Evolutionary conservation across 129 eudicot genomes (phyloP).

Genomic region (Dittrichia graveolens): DNA sequence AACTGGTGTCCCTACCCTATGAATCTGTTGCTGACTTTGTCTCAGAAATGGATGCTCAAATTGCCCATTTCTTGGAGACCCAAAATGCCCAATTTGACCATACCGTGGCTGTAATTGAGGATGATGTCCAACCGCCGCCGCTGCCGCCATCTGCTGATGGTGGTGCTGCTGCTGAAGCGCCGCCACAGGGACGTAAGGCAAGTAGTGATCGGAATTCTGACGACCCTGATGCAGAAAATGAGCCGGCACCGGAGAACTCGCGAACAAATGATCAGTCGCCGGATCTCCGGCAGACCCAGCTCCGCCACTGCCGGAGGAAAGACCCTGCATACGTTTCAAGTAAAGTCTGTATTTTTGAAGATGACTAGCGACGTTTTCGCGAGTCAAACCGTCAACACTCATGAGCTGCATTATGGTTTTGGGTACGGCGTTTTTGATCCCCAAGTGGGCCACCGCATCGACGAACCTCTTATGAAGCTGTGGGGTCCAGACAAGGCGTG

Average conservation of each 20-base stretch:
- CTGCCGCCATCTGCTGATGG: conserved; percentile 65
- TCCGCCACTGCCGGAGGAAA: conserved; percentile 46
- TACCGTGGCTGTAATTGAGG: conserved; percentile 42
- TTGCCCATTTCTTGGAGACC: conserved; percentile 68
- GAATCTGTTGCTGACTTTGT: conserved; percentile 58
- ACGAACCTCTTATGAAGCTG: conserved; percentile 92
- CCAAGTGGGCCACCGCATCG: conserved; percentile 92
- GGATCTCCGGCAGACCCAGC: conserved; percentile 53
- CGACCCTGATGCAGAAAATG: conserved; percentile 70
- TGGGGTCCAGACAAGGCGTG: conserved; percentile 97
- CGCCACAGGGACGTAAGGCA: conserved; percentile 60
- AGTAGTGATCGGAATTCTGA: conserved; percentile 51
- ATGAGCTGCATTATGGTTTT: conserved; percentile 96
- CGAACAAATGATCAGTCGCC: conserved; percentile 81
- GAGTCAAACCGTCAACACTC: conserved; percentile 93
- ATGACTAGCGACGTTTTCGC: conserved; percentile 95
- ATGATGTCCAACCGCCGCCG: conserved; percentile 44
- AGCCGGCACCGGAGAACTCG: conserved; percentile 92
- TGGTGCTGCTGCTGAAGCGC: conserved; percentile 53
- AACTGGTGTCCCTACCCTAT: conserved; percentile 50
- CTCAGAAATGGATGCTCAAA: conserved; percentile 66
- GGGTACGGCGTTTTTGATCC: conserved; percentile 95
- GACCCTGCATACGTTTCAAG: conserved; percentile 88
- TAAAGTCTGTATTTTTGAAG: conserved; percentile 87
- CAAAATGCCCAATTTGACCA: conserved; percentile 72